Conservation (phyloP, 2,329 filamentous ascomycete genomes). For the Colletotrichum gigasporum region DNA sequence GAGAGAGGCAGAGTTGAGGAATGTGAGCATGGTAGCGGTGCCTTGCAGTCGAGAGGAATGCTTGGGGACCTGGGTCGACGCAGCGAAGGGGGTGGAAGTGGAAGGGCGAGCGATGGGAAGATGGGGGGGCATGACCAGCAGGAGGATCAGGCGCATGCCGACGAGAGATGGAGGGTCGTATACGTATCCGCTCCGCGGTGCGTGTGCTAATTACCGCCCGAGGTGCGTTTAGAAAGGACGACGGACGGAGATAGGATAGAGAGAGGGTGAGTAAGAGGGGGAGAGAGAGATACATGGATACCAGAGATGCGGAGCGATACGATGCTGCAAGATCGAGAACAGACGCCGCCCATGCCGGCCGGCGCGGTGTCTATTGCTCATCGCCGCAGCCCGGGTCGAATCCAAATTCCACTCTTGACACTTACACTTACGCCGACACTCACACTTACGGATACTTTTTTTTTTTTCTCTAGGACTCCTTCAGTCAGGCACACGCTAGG, state of each 20-base stretch:
- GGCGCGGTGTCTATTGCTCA: slow-evolving; percentile 13
- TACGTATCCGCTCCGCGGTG: slow-evolving; percentile 16
- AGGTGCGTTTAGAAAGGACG: background rate
- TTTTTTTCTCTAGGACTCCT: too few species aligned
- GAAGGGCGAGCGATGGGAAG: background rate
- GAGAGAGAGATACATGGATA: background rate
- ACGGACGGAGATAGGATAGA: background rate
- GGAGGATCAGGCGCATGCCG: slow-evolving; percentile 21
- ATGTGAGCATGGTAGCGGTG: background rate
- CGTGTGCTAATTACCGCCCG: background rate
- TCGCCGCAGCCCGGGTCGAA: background rate
- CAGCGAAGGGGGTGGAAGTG: background rate
- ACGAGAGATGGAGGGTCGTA: slow-evolving; percentile 18
- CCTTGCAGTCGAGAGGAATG: slow-evolving; percentile 13
- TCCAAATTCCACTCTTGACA: background rate
- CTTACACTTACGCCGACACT: too few species aligned
- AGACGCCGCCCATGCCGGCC: background rate
- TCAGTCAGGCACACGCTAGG: background rate
- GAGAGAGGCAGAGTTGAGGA: slow-evolving; percentile 2
- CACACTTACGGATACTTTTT: too few species aligned
- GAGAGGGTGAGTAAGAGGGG: background rate
- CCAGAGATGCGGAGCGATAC: background rate
- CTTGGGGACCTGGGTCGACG: too few species aligned
- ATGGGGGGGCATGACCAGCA: background rate
- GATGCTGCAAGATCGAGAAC: slow-evolving; percentile 2